Percentiles rank a stretch among this genome's conserved stretches.
Evolutionary conservation across 306 rosid genomes (phyloP).

Genomic region (Gastrolobium villosum): DNA sequence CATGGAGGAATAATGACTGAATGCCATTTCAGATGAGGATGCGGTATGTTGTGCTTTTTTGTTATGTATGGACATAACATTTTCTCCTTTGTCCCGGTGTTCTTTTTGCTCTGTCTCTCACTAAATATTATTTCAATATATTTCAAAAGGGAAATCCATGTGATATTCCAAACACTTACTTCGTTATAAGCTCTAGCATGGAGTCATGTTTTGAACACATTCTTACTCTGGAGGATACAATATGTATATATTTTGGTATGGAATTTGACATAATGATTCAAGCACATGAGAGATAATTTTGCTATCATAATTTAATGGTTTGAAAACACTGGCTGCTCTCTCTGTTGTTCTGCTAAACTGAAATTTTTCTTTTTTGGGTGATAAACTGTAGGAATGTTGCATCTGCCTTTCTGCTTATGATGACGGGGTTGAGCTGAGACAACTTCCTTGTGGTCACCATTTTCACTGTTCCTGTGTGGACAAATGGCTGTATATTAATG

Average conservation of each 20-base stretch:
- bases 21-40: constrained; percentile 79
- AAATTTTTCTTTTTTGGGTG: constrained; percentile 3
- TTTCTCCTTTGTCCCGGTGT: constrained; percentile 19
- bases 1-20: constrained; percentile 94
- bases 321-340: constrained; percentile 28
- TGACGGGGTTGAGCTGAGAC: constrained; percentile 85
- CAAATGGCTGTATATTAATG: constrained; percentile 92
- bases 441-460: constrained; percentile 96
- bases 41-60: constrained; percentile 64
- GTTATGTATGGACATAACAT: not conserved
- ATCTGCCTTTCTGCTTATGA: constrained; percentile 94
- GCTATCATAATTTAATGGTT: not conserved
- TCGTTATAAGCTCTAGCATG: constrained; percentile 13
- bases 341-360: constrained; percentile 35
- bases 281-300: constrained; percentile 18
- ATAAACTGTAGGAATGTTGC: constrained; percentile 86
- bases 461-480: constrained; percentile 94
- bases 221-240: constrained; percentile 20
- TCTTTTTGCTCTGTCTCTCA: constrained; percentile 29
- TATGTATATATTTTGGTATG: constrained; percentile 34
- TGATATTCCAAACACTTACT: constrained; percentile 22
- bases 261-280: constrained; percentile 39
- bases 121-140: constrained; percentile 34
- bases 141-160: constrained; percentile 31
- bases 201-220: constrained; percentile 24